Evolutionary conservation across 1,139 yeast species (phyloP).

Genomic region (Hemisphaericaspora xylofermentans): DNA sequence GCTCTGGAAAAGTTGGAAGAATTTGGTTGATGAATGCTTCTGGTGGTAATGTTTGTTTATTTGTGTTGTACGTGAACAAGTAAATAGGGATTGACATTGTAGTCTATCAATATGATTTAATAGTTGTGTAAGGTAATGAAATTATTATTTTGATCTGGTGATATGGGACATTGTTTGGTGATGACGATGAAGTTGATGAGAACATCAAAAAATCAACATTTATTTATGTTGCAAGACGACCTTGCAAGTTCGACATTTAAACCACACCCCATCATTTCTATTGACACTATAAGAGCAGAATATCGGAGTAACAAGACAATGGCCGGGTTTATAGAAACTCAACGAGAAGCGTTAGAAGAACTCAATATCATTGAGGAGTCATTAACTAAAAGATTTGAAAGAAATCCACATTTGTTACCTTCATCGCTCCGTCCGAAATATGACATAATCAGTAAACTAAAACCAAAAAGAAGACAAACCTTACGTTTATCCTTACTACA

Average conservation of each 20-base stretch:
- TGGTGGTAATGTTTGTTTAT: constrained; percentile 26
- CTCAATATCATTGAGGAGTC: constrained; percentile 35
- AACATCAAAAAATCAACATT: not conserved
- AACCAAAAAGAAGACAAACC: constrained; percentile 21
- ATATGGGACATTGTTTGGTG: not conserved
- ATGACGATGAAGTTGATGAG: not conserved
- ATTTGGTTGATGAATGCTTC: constrained; percentile 26
- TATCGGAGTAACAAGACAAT: too few relatives aligned
- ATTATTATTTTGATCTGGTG: too few relatives aligned
- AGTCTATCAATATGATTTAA: not conserved
- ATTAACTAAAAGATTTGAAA: constrained; percentile 29
- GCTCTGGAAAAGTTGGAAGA: constrained; percentile 29
- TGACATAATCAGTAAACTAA: constrained; percentile 11
- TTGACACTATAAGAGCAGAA: too few relatives aligned
- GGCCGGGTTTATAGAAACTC: constrained; percentile 36
- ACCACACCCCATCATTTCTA: not conserved
- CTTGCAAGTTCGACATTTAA: too few relatives aligned
- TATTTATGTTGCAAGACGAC: too few relatives aligned
- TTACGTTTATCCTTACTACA: constrained; percentile 52
- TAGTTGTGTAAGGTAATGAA: too few relatives aligned
- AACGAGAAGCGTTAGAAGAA: constrained; percentile 38
- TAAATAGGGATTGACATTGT: constrained; percentile 20
- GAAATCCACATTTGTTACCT: constrained; percentile 28
- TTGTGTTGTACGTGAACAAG: constrained; percentile 42
- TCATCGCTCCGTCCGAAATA: constrained; percentile 8